phyloP scores from a whole-genome alignment of 176 grass and related monocot genomes.

The Musa acuminata region DNA sequence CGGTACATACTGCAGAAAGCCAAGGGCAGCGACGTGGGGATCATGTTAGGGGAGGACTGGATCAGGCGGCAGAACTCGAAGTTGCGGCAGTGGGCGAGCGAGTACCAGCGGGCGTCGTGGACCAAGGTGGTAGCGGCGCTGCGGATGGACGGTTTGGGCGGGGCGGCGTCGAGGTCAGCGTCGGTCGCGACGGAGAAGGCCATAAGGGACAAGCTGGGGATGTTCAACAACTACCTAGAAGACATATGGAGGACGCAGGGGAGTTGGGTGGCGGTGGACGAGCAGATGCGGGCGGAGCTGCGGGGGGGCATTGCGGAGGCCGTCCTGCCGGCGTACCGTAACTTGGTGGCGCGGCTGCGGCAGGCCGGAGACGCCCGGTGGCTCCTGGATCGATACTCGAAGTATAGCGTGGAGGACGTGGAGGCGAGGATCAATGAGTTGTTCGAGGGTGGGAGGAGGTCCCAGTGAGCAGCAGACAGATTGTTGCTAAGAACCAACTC shows the following conservation, averaged over 20 bases:
- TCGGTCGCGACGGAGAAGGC: constrained; percentile 18
- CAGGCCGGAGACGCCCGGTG: not conserved
- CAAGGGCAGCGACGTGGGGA: constrained; percentile 25
- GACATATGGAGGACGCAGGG: constrained; percentile 35
- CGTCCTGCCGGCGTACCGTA: constrained; percentile 30
- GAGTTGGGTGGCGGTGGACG: constrained; percentile 32
- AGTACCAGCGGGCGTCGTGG: constrained; percentile 34
- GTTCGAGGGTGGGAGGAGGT: not conserved
- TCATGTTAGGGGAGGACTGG: constrained; percentile 43
- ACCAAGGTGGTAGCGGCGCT: constrained; percentile 29
- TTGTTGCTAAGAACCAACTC: no score
- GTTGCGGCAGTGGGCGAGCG: constrained; percentile 27
- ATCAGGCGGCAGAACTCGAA: constrained; percentile 15
- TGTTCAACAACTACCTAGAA: constrained; percentile 32
- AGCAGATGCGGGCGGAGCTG: constrained; percentile 33
- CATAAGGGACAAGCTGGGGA: constrained; percentile 26
- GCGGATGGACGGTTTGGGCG: constrained; percentile 9
- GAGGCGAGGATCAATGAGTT: constrained; percentile 5
- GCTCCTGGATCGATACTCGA: not conserved
- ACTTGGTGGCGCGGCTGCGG: not conserved
- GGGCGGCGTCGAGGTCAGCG: not conserved
- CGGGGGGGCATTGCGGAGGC: constrained; percentile 24
- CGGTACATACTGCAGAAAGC: constrained; percentile 38
- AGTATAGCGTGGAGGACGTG: constrained; percentile 6
- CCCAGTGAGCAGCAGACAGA: not conserved